Conservation (phyloP, 2,329 filamentous ascomycete species). For the Teratosphaeria zuluensis region DNA sequence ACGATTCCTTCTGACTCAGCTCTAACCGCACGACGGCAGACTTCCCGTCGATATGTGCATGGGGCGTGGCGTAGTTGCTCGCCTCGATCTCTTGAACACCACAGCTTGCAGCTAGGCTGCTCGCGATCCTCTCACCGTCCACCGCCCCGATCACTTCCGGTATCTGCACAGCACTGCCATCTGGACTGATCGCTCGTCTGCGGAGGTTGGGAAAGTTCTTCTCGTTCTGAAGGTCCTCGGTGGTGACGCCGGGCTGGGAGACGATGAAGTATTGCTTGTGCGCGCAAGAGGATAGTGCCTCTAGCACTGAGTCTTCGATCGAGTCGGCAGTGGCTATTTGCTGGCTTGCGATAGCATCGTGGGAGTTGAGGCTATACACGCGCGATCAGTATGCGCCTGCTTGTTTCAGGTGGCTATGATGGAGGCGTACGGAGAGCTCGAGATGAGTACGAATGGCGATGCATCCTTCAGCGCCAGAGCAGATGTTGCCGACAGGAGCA, state of each 20-base stretch:
- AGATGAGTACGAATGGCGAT: slow-evolving; percentile 82
- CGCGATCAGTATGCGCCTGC: slow-evolving; percentile 10
- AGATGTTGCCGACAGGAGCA: slow-evolving; percentile 15
- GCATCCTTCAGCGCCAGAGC: slow-evolving; percentile 72
- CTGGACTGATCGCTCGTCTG: slow-evolving; percentile 23
- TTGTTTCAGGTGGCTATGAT: slow-evolving; percentile 5
- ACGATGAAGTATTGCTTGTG: slow-evolving; percentile 59
- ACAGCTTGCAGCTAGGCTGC: slow-evolving; percentile 38
- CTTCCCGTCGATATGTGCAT: neutral
- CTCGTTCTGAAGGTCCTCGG: slow-evolving; percentile 46
- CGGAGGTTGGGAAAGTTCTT: slow-evolving; percentile 37
- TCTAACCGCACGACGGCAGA: neutral
- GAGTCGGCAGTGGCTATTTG: slow-evolving; percentile 19
- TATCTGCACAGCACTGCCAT: slow-evolving; percentile 30
- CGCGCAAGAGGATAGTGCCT: slow-evolving; percentile 37
- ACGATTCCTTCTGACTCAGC: neutral
- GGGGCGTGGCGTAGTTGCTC: neutral
- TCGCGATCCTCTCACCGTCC: slow-evolving; percentile 33
- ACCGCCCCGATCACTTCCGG: slow-evolving; percentile 45
- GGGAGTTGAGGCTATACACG: slow-evolving; percentile 5
- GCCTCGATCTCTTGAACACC: slow-evolving; percentile 5
- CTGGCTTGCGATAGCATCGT: slow-evolving; percentile 10
- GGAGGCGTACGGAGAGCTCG: slow-evolving; percentile 59
- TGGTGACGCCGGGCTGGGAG: slow-evolving; percentile 64
- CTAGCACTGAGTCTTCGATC: slow-evolving; percentile 19